phyloP scores from a whole-genome alignment of 257 asterid species.

The Solanum okadae region DNA sequence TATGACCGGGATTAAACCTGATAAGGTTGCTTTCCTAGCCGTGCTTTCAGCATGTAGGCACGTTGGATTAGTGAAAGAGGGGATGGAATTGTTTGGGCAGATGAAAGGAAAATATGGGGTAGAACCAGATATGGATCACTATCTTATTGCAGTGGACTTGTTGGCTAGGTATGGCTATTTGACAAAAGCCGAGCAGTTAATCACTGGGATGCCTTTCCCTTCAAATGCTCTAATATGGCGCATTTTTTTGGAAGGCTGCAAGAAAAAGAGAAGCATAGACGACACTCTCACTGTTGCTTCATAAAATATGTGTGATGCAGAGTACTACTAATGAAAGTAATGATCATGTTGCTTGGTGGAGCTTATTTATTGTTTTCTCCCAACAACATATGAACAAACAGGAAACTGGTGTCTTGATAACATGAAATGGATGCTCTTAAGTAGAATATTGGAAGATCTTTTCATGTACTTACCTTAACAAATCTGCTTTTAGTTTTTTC shows the following conservation, averaged over 20 bases:
- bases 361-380: too few species aligned
- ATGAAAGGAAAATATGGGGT: slow-evolving; percentile 45
- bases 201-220: slow-evolving; percentile 66
- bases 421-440: neutral
- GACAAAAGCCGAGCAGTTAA: slow-evolving; percentile 62
- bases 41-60: slow-evolving; percentile 86
- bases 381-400: too few species aligned
- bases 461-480: neutral
- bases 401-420: too few species aligned
- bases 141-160: slow-evolving; percentile 53
- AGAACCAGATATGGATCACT: slow-evolving; percentile 77
- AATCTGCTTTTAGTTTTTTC: neutral
- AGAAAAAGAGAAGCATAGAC: slow-evolving; percentile 25
- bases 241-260: slow-evolving; percentile 71
- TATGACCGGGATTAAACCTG: slow-evolving; percentile 40
- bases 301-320: neutral
- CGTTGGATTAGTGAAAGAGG: slow-evolving; percentile 60
- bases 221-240: slow-evolving; percentile 79
- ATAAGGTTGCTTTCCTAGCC: slow-evolving; percentile 50
- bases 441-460: too few species aligned
- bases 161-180: slow-evolving; percentile 60
- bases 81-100: slow-evolving; percentile 45
- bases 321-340: neutral
- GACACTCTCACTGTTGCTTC: slow-evolving; percentile 9
- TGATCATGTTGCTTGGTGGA: too few species aligned